Percentiles rank a stretch among this genome's conserved stretches.
Evolutionary conservation across 805 yeast species (phyloP).

Genomic region (Candida railenensis): DNA sequence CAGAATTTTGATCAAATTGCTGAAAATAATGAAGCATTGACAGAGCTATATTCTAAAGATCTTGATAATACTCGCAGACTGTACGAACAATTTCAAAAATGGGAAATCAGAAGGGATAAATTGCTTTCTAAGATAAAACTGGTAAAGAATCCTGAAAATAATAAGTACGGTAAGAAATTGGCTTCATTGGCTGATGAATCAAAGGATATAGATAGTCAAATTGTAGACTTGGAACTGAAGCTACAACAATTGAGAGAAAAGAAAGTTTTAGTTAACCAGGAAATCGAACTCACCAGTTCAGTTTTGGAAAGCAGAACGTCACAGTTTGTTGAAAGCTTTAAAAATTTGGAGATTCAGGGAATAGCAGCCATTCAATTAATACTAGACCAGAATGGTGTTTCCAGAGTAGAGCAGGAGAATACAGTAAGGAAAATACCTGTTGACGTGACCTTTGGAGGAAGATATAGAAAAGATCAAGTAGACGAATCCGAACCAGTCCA

Average conservation of each 20-base stretch:
- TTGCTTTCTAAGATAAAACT: constrained; percentile 34
- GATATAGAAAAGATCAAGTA: background rate
- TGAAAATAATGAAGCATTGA: constrained; percentile 42
- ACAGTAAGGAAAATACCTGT: constrained; percentile 21
- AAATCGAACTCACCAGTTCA: constrained; percentile 47
- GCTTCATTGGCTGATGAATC: constrained; percentile 32
- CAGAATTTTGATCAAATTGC: constrained; percentile 36
- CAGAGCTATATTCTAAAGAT: constrained; percentile 46
- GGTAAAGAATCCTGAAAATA: constrained; percentile 36
- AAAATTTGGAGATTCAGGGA: constrained; percentile 39
- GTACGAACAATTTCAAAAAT: constrained; percentile 28
- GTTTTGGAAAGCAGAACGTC: constrained; percentile 49
- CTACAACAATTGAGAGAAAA: constrained; percentile 32
- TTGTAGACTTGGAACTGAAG: constrained; percentile 34
- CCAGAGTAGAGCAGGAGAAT: constrained; percentile 14
- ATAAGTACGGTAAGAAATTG: constrained; percentile 43
- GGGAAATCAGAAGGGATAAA: constrained; percentile 40
- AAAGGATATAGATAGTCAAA: constrained; percentile 33
- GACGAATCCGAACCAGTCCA: constrained; percentile 6
- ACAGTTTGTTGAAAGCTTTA: constrained; percentile 41
- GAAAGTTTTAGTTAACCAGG: constrained; percentile 31
- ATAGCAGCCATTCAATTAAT: constrained; percentile 27
- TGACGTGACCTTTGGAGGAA: constrained; percentile 24
- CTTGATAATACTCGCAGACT: constrained; percentile 23
- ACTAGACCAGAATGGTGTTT: constrained; percentile 22